Conservation (phyloP, 2,329 filamentous ascomycete species). For the Escovopsis sp. region DNA sequence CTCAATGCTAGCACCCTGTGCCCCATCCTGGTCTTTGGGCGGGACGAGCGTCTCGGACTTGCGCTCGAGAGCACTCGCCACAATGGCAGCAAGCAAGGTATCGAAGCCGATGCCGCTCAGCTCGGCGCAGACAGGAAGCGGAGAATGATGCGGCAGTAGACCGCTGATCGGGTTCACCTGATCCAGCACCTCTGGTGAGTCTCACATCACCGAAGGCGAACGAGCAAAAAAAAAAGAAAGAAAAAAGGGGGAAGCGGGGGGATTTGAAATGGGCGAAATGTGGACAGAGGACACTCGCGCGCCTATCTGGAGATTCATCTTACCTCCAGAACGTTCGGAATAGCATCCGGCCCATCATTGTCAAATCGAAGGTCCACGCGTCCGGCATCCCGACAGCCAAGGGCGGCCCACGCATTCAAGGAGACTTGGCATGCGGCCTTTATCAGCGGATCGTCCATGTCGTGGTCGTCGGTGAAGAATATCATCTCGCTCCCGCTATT, state of each 20-base stretch:
- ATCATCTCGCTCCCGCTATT: background rate
- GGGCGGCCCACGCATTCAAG: slow-evolving; percentile 1
- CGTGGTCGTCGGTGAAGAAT: slow-evolving; percentile 1
- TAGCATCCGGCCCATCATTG: background rate
- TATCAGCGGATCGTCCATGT: slow-evolving; percentile 3
- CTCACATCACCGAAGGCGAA: too few relatives aligned
- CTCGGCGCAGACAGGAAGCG: slow-evolving; percentile 1
- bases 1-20: too few relatives aligned
- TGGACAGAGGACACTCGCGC: too few relatives aligned
- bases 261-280: too few relatives aligned
- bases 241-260: too few relatives aligned
- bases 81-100: slow-evolving; percentile 1
- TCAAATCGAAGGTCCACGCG: slow-evolving; percentile 6
- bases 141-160: slow-evolving; percentile 3
- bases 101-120: slow-evolving; percentile 2
- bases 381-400: slow-evolving; percentile 4
- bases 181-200: too few relatives aligned
- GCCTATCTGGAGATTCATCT: background rate
- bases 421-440: slow-evolving; percentile 4
- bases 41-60: background rate
- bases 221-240: too few relatives aligned
- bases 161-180: slow-evolving; percentile 4
- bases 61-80: background rate
- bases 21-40: too few relatives aligned
- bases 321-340: slow-evolving; percentile 4